Percentiles rank a stretch among this genome's conserved stretches.
These are phyloP conservation scores for Litchi chinensis DNA, from an alignment of 345 rosid species.

Conservation along the genomic window DNA sequence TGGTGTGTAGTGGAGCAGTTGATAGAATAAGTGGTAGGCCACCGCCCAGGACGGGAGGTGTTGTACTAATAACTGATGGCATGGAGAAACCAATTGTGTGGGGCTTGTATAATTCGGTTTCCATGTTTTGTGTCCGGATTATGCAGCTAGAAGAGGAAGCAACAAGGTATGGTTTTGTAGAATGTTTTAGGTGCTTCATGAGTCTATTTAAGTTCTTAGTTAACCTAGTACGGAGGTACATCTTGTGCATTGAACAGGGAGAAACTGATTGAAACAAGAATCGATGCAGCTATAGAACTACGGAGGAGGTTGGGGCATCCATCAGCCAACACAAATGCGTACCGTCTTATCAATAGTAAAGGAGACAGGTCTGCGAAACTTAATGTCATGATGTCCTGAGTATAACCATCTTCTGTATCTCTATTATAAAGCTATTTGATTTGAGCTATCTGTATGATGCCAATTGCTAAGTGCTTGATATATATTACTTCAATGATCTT, in stretches of 20 bases:
- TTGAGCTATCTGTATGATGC: neutral
- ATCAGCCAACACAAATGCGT: slow-evolving; percentile 67
- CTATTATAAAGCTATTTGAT: neutral
- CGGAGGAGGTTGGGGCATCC: slow-evolving; percentile 74
- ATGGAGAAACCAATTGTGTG: slow-evolving; percentile 78
- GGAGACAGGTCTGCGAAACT: slow-evolving; percentile 72
- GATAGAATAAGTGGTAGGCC: slow-evolving; percentile 87
- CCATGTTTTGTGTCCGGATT: slow-evolving; percentile 88
- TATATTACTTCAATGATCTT: neutral
- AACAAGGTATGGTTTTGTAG: slow-evolving; percentile 34
- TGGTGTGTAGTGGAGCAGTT: slow-evolving; percentile 90
- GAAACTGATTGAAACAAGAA: slow-evolving; percentile 69
- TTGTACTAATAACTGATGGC: slow-evolving; percentile 87
- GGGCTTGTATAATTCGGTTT: slow-evolving; percentile 82
- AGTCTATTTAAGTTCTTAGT: slow-evolving; percentile 13
- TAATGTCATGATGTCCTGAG: neutral
- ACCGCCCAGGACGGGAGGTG: slow-evolving; percentile 80
- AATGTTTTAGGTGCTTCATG: slow-evolving; percentile 4
- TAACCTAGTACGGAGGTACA: slow-evolving; percentile 58
- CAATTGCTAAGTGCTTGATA: neutral
- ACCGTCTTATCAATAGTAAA: slow-evolving; percentile 81
- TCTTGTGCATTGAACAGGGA: slow-evolving; percentile 75
- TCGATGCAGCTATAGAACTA: slow-evolving; percentile 62
- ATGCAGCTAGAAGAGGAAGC: slow-evolving; percentile 97
- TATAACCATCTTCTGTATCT: neutral